Percentiles rank a stretch among this genome's conserved stretches.
These are phyloP conservation scores for Cajanus cajan DNA, from an alignment of 306 rosid genomes.

Conservation along the genomic window DNA sequence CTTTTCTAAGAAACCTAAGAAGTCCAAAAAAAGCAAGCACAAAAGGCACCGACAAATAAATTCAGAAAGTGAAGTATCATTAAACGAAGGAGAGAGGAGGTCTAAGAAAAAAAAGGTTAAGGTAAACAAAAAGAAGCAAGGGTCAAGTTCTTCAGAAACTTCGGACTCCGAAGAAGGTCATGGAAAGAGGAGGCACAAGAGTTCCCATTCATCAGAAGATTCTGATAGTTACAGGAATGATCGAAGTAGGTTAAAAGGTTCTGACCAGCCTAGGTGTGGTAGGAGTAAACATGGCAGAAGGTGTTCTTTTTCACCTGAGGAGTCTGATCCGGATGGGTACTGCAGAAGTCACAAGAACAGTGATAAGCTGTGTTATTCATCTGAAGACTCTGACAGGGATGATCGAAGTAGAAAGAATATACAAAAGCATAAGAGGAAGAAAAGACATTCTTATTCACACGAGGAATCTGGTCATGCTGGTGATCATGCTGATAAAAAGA, in stretches of 20 bases:
- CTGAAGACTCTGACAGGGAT: conserved; percentile 48
- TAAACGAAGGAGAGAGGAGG: conserved; percentile 47
- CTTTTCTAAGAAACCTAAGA: conserved; percentile 70
- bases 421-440: conserved; percentile 35
- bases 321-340: conserved; percentile 19
- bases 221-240: conserved; percentile 38
- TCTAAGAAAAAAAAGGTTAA: conserved; percentile 40
- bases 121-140: conserved; percentile 51
- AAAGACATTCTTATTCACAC: conserved; percentile 9
- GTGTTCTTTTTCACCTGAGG: conserved; percentile 33
- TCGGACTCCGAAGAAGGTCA: conserved; percentile 39
- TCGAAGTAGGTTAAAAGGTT: conserved; percentile 36
- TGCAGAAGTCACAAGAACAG: conserved; percentile 30
- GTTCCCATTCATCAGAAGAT: conserved; percentile 41
- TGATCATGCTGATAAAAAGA: conserved; percentile 17
- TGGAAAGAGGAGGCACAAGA: conserved; percentile 39
- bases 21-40: conserved; percentile 59
- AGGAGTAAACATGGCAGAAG: conserved; percentile 37
- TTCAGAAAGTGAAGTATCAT: conserved; percentile 44
- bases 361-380: conserved; percentile 33
- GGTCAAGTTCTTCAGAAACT: conserved; percentile 57
- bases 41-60: conserved; percentile 39
- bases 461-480: conserved; percentile 38
- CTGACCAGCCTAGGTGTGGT: conserved; percentile 25
- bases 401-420: conserved; percentile 39